These are phyloP conservation scores for Clonostachys chloroleuca DNA, from an alignment of 2,329 filamentous ascomycete genomes.

Conservation along the genomic window DNA sequence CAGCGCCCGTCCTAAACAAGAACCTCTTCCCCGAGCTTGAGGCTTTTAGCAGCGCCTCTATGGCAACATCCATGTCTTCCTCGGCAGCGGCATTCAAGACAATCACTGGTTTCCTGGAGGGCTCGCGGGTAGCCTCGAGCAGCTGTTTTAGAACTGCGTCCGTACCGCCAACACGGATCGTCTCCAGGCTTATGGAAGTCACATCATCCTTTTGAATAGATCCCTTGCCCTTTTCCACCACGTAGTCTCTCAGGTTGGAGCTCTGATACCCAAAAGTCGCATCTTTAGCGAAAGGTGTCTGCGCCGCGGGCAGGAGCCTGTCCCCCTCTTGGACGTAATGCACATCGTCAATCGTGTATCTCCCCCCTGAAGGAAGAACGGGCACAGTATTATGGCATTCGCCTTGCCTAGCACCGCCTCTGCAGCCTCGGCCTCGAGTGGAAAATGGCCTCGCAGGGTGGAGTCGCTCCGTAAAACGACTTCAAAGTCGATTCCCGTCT, in stretches of 20 bases:
- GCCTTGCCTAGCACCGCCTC: slow-evolving; percentile 41
- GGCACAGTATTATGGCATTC: slow-evolving; percentile 50
- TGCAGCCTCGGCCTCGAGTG: slow-evolving; percentile 46
- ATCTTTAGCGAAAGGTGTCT: slow-evolving; percentile 52
- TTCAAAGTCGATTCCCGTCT: slow-evolving; percentile 36
- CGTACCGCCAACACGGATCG: slow-evolving; percentile 40
- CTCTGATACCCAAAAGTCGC: slow-evolving; percentile 51
- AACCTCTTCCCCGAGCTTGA: slow-evolving; percentile 22
- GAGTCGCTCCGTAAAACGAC: slow-evolving; percentile 54
- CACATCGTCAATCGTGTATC: slow-evolving; percentile 51
- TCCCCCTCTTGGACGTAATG: slow-evolving; percentile 53
- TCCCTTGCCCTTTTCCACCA: slow-evolving; percentile 51
- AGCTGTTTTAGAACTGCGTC: slow-evolving; percentile 34
- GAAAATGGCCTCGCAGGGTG: slow-evolving; percentile 52
- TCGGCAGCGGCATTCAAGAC: slow-evolving; percentile 49
- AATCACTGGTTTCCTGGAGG: slow-evolving; percentile 24
- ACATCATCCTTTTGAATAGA: slow-evolving; percentile 29
- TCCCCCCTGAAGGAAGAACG: slow-evolving; percentile 56
- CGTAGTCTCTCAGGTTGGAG: slow-evolving; percentile 41
- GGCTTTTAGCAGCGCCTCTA: slow-evolving; percentile 37
- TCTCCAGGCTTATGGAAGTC: slow-evolving; percentile 35
- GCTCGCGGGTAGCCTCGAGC: slow-evolving; percentile 11
- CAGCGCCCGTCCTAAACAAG: slow-evolving; percentile 32
- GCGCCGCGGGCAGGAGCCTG: slow-evolving; percentile 29
- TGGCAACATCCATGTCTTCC: slow-evolving; percentile 50